phyloP scores from a whole-genome alignment of 129 eudicot genomes.

The Glebionis coronaria region DNA sequence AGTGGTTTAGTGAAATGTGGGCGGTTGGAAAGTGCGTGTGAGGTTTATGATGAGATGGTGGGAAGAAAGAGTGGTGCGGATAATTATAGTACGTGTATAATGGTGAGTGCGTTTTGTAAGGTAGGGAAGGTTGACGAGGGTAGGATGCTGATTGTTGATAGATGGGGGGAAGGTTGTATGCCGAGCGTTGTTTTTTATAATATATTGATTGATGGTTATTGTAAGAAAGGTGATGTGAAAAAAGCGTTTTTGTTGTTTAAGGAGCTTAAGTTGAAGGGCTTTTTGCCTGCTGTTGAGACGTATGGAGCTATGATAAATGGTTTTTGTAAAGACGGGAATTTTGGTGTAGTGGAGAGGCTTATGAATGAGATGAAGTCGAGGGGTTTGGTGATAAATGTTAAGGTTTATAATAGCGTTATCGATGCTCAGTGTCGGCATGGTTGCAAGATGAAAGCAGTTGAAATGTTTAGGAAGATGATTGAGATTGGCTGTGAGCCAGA shows the following conservation, averaged over 20 bases:
- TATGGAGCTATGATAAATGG: conserved; percentile 81
- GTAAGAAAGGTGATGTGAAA: conserved; percentile 66
- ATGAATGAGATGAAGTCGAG: conserved; percentile 62
- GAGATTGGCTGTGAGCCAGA: conserved; percentile 59
- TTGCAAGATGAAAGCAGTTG: conserved; percentile 45
- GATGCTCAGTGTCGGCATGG: conserved; percentile 72
- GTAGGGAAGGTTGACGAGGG: conserved; percentile 74
- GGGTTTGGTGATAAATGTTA: conserved; percentile 54
- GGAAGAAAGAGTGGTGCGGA: conserved; percentile 46
- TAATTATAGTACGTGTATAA: conserved; percentile 68
- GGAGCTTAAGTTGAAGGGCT: conserved; percentile 68
- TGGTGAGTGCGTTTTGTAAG: conserved; percentile 75
- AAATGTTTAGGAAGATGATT: conserved; percentile 43
- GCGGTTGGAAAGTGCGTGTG: conserved; percentile 38
- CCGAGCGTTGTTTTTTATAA: conserved; percentile 85
- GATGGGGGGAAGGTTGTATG: conserved; percentile 77
- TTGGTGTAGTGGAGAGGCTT: conserved; percentile 50
- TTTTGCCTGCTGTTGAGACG: conserved; percentile 68
- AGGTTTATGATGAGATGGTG: conserved; percentile 68
- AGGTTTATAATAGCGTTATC: conserved; percentile 57
- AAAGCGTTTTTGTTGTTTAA: conserved; percentile 47
- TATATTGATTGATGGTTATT: conserved; percentile 76
- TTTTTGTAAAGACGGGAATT: conserved; percentile 62
- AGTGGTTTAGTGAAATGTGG: conserved; percentile 49
- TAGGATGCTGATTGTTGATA: conserved; percentile 59